These are phyloP conservation scores for Hypoxylon trugodes DNA, from an alignment of 495 filamentous ascomycete genomes.

Conservation along the genomic window DNA sequence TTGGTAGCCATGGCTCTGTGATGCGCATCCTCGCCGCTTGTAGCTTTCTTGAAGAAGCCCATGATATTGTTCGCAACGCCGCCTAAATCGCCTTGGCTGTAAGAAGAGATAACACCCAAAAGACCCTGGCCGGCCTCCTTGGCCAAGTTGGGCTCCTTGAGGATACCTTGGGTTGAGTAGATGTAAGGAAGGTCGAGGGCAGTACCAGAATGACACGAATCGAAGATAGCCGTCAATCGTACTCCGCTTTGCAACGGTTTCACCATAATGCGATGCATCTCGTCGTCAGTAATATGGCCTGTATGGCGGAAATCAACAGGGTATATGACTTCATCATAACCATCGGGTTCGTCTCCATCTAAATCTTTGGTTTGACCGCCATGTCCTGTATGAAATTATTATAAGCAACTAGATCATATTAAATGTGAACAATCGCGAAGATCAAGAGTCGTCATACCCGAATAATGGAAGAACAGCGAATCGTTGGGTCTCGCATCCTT, in stretches of 20 bases:
- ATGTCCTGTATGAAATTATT: constrained; percentile 69
- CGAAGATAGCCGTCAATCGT: constrained; percentile 95
- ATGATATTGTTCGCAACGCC: constrained; percentile 82
- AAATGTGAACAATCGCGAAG: background rate
- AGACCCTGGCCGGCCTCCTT: constrained; percentile 97
- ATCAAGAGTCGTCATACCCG: constrained; percentile 65
- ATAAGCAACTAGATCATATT: background rate
- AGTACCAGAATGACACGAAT: constrained; percentile 98
- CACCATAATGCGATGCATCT: constrained; percentile 99
- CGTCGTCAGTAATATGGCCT: constrained; percentile 96
- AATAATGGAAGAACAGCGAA: constrained; percentile 98
- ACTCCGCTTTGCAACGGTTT: constrained; percentile 81
- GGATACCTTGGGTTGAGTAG: constrained; percentile 92
- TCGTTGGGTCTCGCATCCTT: constrained; percentile 95
- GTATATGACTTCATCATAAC: constrained; percentile 98
- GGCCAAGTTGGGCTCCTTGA: constrained; percentile 98
- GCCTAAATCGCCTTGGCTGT: constrained; percentile 88
- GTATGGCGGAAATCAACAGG: constrained; percentile 91
- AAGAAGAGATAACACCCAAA: constrained; percentile 86
- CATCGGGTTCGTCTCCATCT: constrained; percentile 93
- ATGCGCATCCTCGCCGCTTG: constrained; percentile 81
- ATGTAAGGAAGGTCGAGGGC: constrained; percentile 96
- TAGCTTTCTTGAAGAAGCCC: constrained; percentile 93
- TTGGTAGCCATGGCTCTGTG: constrained; percentile 85
- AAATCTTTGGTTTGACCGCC: constrained; percentile 96